Evolutionary conservation across 352 stramenopile genomes (phyloP), one percentile per base, ranked within the genome.

Genomic region (Phytophthora macrochlamydospora): DNA sequence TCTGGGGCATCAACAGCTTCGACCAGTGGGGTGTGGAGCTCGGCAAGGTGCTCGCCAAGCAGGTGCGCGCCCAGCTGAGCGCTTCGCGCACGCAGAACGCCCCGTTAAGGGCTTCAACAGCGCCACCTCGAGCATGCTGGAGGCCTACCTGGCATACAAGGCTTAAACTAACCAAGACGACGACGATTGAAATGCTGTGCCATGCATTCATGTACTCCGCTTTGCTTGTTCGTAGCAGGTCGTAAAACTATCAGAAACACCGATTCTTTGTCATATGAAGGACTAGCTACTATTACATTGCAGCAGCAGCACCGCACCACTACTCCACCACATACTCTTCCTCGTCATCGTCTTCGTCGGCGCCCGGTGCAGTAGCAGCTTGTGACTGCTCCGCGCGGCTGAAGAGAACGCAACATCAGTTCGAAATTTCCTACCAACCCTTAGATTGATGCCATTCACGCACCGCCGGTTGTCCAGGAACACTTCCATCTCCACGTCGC

Each of bases 1-100:
- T 99, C 59, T 99, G 98, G 98, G 94, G 98, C 70, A 86, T 99
- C 67, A 99, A 99, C 83, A 98, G 85, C 53, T 99, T 99, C 76
- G 97, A 99, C 81, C 96, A 99, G 81, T 99, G 95, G 96, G 97
- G 97, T 59, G 96, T 99, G 28, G 94, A 99, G 83, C 92, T 99
- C 60, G 98, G 98, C 58, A 99, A 99, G 87, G 93, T 98, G 66
- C 90, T 99, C 29, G 98, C 97, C 38, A 98, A 97, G 71, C 86
- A 98, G 63, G 97, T 99, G 67, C 89, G 94, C 56, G 72, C 85
- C 30, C 91, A 98, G 76, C 70, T 99, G 30, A 72, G 85, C 51
- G 83, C 81, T 4, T 94, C 90, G 69, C 82, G 93, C 56, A 83
- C 81, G 56, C 81, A 76, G 45, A 85, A 86, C 30, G 87, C 83